phyloP scores from a whole-genome alignment of 441 rosid species.

The Hura crepitans region DNA sequence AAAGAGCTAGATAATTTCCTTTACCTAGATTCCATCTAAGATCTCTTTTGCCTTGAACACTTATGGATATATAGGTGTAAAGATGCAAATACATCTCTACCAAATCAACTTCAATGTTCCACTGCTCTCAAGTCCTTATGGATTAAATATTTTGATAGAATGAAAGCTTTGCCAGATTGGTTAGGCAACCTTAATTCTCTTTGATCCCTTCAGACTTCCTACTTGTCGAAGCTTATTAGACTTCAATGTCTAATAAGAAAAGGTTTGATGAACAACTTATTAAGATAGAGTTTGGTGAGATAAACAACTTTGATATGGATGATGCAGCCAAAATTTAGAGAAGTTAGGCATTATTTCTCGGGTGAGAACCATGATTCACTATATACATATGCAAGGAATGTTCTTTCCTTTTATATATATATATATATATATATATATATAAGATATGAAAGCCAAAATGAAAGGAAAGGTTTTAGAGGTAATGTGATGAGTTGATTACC shows the following conservation, averaged over 20 bases:
- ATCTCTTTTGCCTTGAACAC: conserved; percentile 15
- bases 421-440: too few species aligned
- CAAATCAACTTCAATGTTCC: conserved; percentile 28
- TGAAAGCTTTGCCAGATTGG: conserved; percentile 32
- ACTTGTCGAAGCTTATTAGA: too few species aligned
- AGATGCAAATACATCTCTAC: conserved; percentile 14
- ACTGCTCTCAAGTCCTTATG: conserved; percentile 14
- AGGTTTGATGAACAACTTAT: conserved; percentile 94
- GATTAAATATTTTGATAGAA: background rate
- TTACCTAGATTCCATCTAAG: conserved; percentile 20
- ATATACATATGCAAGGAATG: background rate
- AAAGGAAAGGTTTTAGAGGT: too few species aligned
- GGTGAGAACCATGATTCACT: conserved; percentile 37
- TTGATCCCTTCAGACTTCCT: background rate
- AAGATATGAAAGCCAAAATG: too few species aligned
- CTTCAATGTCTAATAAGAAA: conserved; percentile 8
- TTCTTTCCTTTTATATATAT: too few species aligned
- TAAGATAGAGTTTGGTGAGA: conserved; percentile 68
- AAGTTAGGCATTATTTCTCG: conserved; percentile 75
- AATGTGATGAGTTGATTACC: too few species aligned
- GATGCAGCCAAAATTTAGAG: conserved; percentile 86
- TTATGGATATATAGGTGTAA: background rate
- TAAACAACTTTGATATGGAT: conserved; percentile 91
- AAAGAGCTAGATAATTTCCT: conserved; percentile 25
- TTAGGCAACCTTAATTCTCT: conserved; percentile 25